Evolutionary conservation across 768 basidiomycete species (phyloP).

Genomic region (Suillus variegatus): DNA sequence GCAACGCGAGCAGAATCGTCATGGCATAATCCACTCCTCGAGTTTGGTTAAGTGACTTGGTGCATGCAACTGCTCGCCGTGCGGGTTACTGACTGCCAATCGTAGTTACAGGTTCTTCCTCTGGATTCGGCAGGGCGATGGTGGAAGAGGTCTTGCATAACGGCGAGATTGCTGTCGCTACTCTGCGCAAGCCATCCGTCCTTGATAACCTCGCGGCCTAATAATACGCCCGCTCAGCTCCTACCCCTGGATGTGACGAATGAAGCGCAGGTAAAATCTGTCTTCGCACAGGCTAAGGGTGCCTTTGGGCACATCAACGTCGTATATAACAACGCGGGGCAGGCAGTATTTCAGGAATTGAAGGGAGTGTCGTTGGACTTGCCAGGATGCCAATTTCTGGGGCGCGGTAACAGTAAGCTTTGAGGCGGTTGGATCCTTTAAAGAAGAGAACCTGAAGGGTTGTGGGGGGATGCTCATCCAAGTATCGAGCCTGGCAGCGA

Average conservation of each 20-base stretch:
- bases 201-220: conserved; percentile 17
- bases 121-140: conserved; percentile 39
- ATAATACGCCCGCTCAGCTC: conserved; percentile 20
- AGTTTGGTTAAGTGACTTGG: neutral
- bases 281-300: conserved; percentile 20
- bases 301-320: conserved; percentile 35
- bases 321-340: conserved; percentile 36
- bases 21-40: conserved; percentile 19
- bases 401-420: conserved; percentile 24
- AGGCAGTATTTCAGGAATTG: conserved; percentile 24
- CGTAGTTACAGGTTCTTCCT: conserved; percentile 36
- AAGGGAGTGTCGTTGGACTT: conserved; percentile 26
- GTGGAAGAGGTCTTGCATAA: conserved; percentile 26
- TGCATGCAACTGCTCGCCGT: neutral
- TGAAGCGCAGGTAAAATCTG: conserved; percentile 14
- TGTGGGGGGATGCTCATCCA: conserved; percentile 35
- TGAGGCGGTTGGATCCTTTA: conserved; percentile 32
- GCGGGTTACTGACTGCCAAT: neutral
- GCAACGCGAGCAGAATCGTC: neutral
- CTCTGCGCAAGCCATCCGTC: conserved; percentile 26
- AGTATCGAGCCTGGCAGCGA: conserved; percentile 27
- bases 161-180: conserved; percentile 31
- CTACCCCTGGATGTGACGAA: conserved; percentile 34
- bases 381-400: conserved; percentile 37
- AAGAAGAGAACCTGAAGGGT: conserved; percentile 28